Percentiles rank a stretch among this genome's conserved stretches.
phyloP scores from a whole-genome alignment of 2,329 filamentous ascomycete species.

The Rutstroemia sydowiana region DNA sequence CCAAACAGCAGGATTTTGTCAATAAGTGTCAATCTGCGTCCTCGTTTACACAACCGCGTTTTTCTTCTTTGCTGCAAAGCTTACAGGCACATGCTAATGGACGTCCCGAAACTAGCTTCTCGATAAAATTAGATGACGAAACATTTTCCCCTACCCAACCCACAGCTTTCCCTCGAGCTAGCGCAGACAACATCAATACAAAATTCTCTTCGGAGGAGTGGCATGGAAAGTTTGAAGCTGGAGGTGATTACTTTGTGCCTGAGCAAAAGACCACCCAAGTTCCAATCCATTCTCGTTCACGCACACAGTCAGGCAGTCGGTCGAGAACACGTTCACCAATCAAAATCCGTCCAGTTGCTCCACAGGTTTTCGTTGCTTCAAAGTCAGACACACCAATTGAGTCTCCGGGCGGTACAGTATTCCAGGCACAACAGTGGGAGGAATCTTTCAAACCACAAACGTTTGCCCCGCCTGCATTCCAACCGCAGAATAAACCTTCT shows the following conservation, averaged over 20 bases:
- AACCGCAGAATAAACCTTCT: conserved; percentile 8
- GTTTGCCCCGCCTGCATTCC: conserved; percentile 24
- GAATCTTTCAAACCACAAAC: conserved; percentile 27
- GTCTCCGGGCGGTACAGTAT: conserved; percentile 27
- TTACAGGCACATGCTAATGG: conserved; percentile 19
- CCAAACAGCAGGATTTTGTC: conserved; percentile 16
- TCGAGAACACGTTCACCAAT: conserved; percentile 26
- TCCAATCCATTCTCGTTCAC: conserved; percentile 12
- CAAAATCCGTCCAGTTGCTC: conserved; percentile 21
- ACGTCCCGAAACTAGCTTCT: conserved; percentile 28
- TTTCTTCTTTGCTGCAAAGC: conserved; percentile 11
- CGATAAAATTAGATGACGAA: conserved; percentile 39
- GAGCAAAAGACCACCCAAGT: conserved; percentile 16
- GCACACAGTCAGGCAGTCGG: conserved; percentile 23
- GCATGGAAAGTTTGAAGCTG: conserved; percentile 30
- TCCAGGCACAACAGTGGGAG: conserved; percentile 27
- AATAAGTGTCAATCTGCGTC: conserved; percentile 10
- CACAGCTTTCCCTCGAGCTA: conserved; percentile 41
- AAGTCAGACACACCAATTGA: conserved; percentile 16
- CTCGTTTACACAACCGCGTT: conserved; percentile 2
- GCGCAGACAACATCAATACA: conserved; percentile 55
- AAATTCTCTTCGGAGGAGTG: conserved; percentile 47
- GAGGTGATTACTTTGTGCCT: conserved; percentile 25
- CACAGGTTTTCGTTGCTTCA: conserved; percentile 14
- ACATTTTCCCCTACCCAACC: conserved; percentile 33